Conservation (phyloP, 805 yeast species). For the Cyberlindnera maritima region DNA sequence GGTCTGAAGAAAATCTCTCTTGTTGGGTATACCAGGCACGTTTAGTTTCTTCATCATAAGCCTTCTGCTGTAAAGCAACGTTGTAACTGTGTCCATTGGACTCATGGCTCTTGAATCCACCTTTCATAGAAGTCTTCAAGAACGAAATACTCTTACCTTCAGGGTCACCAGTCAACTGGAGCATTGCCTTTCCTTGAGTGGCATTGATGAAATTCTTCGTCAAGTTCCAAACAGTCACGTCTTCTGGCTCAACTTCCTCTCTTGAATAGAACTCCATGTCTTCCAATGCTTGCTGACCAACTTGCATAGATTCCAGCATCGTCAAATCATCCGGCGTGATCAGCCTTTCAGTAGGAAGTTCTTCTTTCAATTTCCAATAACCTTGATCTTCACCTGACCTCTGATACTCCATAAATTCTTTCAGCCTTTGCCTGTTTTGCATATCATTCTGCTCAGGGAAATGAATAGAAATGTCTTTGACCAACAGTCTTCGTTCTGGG, state of each 20-base stretch:
- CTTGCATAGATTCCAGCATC: conserved; percentile 86
- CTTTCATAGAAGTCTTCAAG: conserved; percentile 90
- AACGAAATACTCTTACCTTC: conserved; percentile 88
- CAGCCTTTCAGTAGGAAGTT: conserved; percentile 73
- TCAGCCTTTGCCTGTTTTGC: conserved; percentile 92
- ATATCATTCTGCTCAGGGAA: conserved; percentile 97
- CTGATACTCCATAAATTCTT: conserved; percentile 97
- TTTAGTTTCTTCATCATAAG: conserved; percentile 86
- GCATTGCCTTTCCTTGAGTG: conserved; percentile 95
- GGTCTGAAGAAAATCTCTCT: conserved; percentile 44
- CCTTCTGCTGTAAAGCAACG: conserved; percentile 82
- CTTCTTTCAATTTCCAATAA: conserved; percentile 84
- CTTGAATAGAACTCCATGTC: conserved; percentile 64
- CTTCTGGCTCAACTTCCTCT: conserved; percentile 64
- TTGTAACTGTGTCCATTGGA: conserved; percentile 70
- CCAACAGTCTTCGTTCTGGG: conserved; percentile 71
- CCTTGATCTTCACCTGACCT: conserved; percentile 94
- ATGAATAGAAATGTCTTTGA: conserved; percentile 84
- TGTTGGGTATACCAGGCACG: conserved; percentile 89
- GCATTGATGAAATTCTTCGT: conserved; percentile 89
- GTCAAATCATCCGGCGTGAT: conserved; percentile 90
- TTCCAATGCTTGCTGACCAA: conserved; percentile 84
- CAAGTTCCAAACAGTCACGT: conserved; percentile 91
- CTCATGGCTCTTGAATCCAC: conserved; percentile 62
- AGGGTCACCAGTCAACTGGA: conserved; percentile 93